Base-by-base conservation (phyloP, 2,329 filamentous ascomycete species). In the Delphinella strobiligena region DNA sequence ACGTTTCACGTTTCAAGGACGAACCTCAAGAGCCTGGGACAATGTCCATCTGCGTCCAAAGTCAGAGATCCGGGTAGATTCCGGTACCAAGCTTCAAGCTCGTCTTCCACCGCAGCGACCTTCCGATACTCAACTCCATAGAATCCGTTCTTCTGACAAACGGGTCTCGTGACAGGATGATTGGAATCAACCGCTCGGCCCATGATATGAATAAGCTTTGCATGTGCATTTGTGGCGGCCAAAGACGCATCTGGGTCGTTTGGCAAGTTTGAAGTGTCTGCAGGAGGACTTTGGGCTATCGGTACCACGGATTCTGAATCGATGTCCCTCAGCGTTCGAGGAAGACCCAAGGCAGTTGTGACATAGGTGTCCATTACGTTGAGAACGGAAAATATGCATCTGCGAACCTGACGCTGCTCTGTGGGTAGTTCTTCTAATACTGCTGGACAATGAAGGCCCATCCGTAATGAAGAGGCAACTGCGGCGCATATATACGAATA, bases 401-500 rank as follows among this genome's bases (percentile, higher is more conserved):
- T 34, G 9, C 47, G 42, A 4, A 37, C 34, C 3, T 31, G 15
- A n/a, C 34, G 31, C 36, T 50, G 40, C 2, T 17, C 14, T 16
- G 40, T 17, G 4, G 39, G 31, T 19, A 49, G 37, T 7, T 38
- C 41, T 14, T 46, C 30, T 8, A 38, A 37, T 10, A 45, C 34
- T 11, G 32, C 27, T 9, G 46, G 41, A 10, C 38, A 38, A 42
- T 49, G 48, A 4, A 54, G 39, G 18, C 52, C 52, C 42, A 54
- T 48, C 29, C 51, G 47, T 18, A 53, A 31, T 1, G 49, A 36
- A 7, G 50, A 49, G 1, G 45, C 44, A 9, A 54, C 41, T 11
- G 46, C 52, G 38, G 47, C 44, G 33, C 52, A 53, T 31, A 53
- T 49, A 34, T 47, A 51, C 11, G 49, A 46, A 40, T 54, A 52